phyloP scores from a whole-genome alignment of 2,329 filamentous ascomycete genomes.

The Talaromyces sp. region DNA sequence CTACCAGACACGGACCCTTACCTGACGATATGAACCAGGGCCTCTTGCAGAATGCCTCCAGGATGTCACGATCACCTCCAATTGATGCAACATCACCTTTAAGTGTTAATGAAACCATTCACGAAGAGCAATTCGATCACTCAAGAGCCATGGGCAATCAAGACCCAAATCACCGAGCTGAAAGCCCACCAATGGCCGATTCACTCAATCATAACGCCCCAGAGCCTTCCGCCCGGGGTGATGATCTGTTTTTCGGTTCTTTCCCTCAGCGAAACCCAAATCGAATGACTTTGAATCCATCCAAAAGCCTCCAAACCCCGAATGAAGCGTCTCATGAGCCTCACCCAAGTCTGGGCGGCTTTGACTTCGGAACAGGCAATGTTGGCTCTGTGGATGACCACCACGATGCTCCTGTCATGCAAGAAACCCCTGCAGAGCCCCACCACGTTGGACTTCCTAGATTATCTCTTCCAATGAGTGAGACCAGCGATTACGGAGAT shows the following conservation, averaged over 20 bases:
- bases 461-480: conserved; percentile 43
- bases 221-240: not conserved
- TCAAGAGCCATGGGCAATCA: not conserved
- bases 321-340: not conserved
- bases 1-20: conserved; percentile 41
- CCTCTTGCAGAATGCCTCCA: conserved; percentile 55
- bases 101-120: not conserved
- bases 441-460: conserved; percentile 23
- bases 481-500: conserved; percentile 55
- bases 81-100: conserved; percentile 27
- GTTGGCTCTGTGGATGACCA: not conserved
- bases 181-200: not conserved
- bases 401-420: conserved; percentile 11
- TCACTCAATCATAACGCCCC: not conserved
- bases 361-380: conserved; percentile 14
- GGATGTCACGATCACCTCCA: conserved; percentile 53
- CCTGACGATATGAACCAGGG: conserved; percentile 50
- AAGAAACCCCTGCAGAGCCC: conserved; percentile 5
- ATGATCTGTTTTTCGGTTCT: conserved; percentile 13
- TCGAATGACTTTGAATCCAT: not conserved
- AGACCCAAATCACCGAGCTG: not conserved
- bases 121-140: not conserved
- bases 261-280: not conserved
- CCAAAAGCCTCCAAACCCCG: not conserved
- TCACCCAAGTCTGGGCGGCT: conserved; percentile 12